Conservation (phyloP, 306 rosid genomes). For the Begonia loranthoides region DNA sequence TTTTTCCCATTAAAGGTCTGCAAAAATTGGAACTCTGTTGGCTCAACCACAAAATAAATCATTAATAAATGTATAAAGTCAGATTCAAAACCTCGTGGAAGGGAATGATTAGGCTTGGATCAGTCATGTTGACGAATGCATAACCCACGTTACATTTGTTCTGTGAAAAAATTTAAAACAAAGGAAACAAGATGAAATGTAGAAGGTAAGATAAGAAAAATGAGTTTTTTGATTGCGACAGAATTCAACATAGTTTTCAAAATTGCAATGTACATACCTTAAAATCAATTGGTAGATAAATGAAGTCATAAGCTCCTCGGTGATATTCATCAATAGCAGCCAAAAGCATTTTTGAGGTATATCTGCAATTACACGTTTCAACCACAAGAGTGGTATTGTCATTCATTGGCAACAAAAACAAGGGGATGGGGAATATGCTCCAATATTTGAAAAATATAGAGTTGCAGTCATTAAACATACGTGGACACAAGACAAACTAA, state of each 20-base stretch:
- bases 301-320: slow-evolving; percentile 36
- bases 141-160: slow-evolving; percentile 40
- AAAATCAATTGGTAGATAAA: slow-evolving; percentile 35
- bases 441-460: not conserved
- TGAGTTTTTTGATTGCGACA: not conserved
- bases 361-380: slow-evolving; percentile 12
- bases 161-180: slow-evolving; percentile 16
- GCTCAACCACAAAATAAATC: not conserved
- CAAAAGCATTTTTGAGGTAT: slow-evolving; percentile 40
- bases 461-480: not conserved
- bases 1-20: slow-evolving; percentile 38
- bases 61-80: not conserved
- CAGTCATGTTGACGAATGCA: slow-evolving; percentile 38
- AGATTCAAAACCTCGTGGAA: slow-evolving; percentile 24
- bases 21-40: slow-evolving; percentile 4
- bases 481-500: too few species aligned
- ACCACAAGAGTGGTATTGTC: not conserved
- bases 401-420: slow-evolving; percentile 1
- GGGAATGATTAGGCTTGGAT: slow-evolving; percentile 24
- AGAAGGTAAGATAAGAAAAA: not conserved
- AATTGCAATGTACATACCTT: slow-evolving; percentile 17
- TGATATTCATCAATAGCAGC: slow-evolving; percentile 35
- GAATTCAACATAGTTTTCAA: not conserved
- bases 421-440: not conserved
- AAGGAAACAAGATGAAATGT: not conserved